Conservation (phyloP, 768 basidiomycete genomes). For the Guyanaporus albipodus region DNA sequence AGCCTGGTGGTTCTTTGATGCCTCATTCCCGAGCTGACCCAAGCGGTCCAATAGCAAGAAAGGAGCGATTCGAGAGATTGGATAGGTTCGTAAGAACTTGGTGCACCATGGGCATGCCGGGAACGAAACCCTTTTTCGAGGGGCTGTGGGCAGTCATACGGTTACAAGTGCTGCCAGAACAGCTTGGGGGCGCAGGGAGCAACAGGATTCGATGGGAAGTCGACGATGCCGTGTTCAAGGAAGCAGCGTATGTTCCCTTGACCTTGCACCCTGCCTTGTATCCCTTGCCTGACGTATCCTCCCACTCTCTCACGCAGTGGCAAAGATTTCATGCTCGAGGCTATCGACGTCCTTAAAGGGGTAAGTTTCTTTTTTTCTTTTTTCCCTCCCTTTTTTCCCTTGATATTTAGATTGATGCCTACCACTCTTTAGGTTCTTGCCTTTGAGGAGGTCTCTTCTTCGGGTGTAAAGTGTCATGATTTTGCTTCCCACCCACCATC, state of each 20-base stretch:
- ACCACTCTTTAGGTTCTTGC: conserved; percentile 47
- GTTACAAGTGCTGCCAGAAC: conserved; percentile 74
- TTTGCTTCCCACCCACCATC: conserved; percentile 37
- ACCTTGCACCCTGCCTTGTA: conserved; percentile 4
- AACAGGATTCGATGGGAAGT: conserved; percentile 82
- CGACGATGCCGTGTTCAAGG: conserved; percentile 92
- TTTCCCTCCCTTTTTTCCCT: conserved; percentile 11
- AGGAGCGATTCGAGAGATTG: conserved; percentile 74
- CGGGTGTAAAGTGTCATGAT: conserved; percentile 26
- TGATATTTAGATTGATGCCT: conserved; percentile 5
- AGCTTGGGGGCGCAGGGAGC: conserved; percentile 75
- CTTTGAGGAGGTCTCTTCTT: conserved; percentile 63
- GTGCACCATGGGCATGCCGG: conserved; percentile 86
- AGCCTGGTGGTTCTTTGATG: conserved; percentile 75
- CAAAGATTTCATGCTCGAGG: conserved; percentile 92
- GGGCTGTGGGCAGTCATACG: conserved; percentile 74
- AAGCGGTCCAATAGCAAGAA: conserved; percentile 55
- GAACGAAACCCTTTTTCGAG: conserved; percentile 77
- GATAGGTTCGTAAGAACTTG: conserved; percentile 73
- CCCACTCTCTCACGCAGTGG: conserved; percentile 51
- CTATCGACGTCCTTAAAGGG: conserved; percentile 86
- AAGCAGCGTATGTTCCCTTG: conserved; percentile 71
- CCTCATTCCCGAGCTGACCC: conserved; percentile 71
- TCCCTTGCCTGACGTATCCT: conserved; percentile 13
- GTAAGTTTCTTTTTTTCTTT: too few species aligned